Evolutionary conservation across 768 basidiomycete species (phyloP).

Genomic region (Suillus luteus): DNA sequence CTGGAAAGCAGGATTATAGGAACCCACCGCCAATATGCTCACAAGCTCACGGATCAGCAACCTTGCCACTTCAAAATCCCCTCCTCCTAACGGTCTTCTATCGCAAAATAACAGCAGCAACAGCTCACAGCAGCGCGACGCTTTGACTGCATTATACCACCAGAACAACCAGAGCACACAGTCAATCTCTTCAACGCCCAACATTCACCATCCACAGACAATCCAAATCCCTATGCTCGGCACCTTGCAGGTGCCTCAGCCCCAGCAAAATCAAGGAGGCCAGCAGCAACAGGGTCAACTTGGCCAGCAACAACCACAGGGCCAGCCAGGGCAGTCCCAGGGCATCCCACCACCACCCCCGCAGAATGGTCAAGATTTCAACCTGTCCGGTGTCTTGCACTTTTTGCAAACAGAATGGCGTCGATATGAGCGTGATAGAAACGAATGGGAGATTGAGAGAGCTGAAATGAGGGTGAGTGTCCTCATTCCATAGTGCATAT

Average conservation of each 20-base stretch:
- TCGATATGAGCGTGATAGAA: conserved; percentile 95
- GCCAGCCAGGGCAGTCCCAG: conserved; percentile 55
- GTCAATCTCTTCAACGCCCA: conserved; percentile 25
- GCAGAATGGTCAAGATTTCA: conserved; percentile 90
- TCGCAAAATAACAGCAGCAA: conserved; percentile 24
- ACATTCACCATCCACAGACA: conserved; percentile 41
- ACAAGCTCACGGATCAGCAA: conserved; percentile 37
- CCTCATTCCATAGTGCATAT: neutral
- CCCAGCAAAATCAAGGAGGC: conserved; percentile 43
- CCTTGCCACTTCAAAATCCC: conserved; percentile 28
- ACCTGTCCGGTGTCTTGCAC: conserved; percentile 91
- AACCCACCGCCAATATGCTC: conserved; percentile 31
- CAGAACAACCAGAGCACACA: conserved; percentile 28
- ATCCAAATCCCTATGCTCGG: conserved; percentile 73
- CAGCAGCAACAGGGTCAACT: conserved; percentile 51
- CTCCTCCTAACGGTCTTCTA: conserved; percentile 23
- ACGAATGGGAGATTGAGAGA: conserved; percentile 99
- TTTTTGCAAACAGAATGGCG: conserved; percentile 99
- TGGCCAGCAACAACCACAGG: conserved; percentile 46
- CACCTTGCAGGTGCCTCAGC: conserved; percentile 64
- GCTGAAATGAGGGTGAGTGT: conserved; percentile 95
- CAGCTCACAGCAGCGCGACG: conserved; percentile 33
- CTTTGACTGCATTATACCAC: conserved; percentile 33
- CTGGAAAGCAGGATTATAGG: conserved; percentile 17
- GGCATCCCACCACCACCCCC: conserved; percentile 74